These are phyloP conservation scores for Paraleonurus japonicus DNA, from an alignment of 257 asterid genomes.

Conservation along the genomic window DNA sequence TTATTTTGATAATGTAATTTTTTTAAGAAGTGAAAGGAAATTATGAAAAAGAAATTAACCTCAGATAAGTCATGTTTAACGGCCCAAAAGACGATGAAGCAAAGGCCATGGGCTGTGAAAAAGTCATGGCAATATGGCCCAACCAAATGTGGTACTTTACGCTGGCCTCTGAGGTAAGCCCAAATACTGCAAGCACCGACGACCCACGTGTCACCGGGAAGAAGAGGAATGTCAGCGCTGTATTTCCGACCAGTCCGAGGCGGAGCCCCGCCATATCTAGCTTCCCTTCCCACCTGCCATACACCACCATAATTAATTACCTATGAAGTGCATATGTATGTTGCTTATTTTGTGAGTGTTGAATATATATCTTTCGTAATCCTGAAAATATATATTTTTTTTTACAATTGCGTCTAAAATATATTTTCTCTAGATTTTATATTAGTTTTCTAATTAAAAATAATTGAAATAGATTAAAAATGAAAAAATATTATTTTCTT, in stretches of 20 bases:
- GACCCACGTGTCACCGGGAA: slow-evolving; percentile 89
- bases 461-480: too few relatives aligned
- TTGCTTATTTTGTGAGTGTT: background rate
- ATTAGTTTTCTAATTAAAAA: too few relatives aligned
- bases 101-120: slow-evolving; percentile 78
- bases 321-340: background rate
- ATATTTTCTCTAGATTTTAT: too few relatives aligned
- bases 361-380: too few relatives aligned
- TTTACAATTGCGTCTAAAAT: too few relatives aligned
- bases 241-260: slow-evolving; percentile 69
- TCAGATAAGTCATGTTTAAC: slow-evolving; percentile 41
- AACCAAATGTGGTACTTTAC: slow-evolving; percentile 88
- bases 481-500: too few relatives aligned
- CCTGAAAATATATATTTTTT: too few relatives aligned
- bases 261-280: slow-evolving; percentile 49
- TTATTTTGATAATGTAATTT: background rate
- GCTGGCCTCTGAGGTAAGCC: slow-evolving; percentile 78
- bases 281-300: slow-evolving; percentile 70
- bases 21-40: background rate
- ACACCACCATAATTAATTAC: background rate
- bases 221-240: slow-evolving; percentile 59
- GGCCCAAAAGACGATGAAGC: slow-evolving; percentile 56
- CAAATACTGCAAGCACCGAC: slow-evolving; percentile 58
- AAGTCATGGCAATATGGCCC: slow-evolving; percentile 63
- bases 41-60: slow-evolving; percentile 27